Conservation (phyloP, 345 rosid genomes). For the Gossypium arboreum region DNA sequence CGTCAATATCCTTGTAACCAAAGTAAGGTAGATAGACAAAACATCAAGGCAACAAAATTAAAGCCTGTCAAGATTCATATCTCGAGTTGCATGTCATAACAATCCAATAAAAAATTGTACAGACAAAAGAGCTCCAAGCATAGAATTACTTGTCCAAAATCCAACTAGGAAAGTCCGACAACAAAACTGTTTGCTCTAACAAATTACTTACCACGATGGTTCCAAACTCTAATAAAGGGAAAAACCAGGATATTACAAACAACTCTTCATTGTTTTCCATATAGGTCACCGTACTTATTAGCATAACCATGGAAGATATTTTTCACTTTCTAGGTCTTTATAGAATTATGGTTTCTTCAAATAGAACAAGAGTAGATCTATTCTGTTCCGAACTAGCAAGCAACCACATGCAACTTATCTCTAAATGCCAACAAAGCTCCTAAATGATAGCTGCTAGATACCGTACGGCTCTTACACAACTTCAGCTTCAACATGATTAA, state of each 20-base stretch:
- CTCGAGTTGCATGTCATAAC: not conserved
- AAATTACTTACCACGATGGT: not conserved
- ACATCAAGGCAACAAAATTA: not conserved
- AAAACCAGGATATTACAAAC: not conserved
- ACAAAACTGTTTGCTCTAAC: not conserved
- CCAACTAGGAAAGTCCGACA: not conserved
- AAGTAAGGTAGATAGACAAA: not conserved
- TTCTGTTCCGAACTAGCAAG: not conserved
- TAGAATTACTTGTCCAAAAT: not conserved
- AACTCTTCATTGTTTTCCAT: not conserved
- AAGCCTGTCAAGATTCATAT: not conserved
- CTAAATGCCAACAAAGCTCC: not conserved
- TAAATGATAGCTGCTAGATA: not conserved
- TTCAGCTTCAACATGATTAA: not conserved
- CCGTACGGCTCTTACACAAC: not conserved
- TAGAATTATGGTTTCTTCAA: not conserved
- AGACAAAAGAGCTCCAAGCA: not conserved
- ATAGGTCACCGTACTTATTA: not conserved
- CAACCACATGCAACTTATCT: not conserved
- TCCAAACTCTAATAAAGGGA: not conserved
- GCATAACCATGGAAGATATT: not conserved
- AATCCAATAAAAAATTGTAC: not conserved
- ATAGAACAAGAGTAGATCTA: not conserved
- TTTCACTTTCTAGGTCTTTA: not conserved
- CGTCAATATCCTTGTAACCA: not conserved